Evolutionary conservation across 1,284 basidiomycete genomes (phyloP).

Genomic region (Apiotrichum veenhuisii): DNA sequence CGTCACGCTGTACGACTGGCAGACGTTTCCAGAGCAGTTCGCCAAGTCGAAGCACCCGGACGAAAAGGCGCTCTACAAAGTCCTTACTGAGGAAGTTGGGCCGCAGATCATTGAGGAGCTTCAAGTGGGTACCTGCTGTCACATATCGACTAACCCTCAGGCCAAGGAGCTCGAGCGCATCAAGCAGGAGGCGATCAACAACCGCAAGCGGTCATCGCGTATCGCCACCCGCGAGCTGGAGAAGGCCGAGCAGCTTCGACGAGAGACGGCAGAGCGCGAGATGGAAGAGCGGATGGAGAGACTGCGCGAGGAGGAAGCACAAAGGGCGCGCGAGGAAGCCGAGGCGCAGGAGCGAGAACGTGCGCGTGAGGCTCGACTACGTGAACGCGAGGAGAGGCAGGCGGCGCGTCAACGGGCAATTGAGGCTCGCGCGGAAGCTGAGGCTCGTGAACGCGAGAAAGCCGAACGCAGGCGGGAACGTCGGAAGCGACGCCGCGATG

Average conservation of each 20-base stretch:
- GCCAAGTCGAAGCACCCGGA: constrained; percentile 52
- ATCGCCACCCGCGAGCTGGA: constrained; percentile 54
- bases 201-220: constrained; percentile 54
- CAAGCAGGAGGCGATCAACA: constrained; percentile 50
- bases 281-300: constrained; percentile 52
- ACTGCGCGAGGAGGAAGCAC: constrained; percentile 44
- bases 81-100: constrained; percentile 49
- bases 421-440: constrained; percentile 36
- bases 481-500: constrained; percentile 37
- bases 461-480: constrained; percentile 43
- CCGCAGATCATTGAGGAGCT: constrained; percentile 51
- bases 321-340: constrained; percentile 37
- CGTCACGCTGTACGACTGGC: constrained; percentile 53
- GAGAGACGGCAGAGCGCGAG: constrained; percentile 46
- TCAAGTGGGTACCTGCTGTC: constrained; percentile 30
- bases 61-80: constrained; percentile 52
- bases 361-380: constrained; percentile 49
- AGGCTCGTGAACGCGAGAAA: constrained; percentile 38
- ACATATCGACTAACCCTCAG: constrained; percentile 1
- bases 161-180: constrained; percentile 47
- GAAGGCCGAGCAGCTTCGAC: constrained; percentile 49
- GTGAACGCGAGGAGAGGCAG: constrained; percentile 48
- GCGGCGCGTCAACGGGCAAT: constrained; percentile 50
- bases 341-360: constrained; percentile 42
- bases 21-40: constrained; percentile 51